Conservation (phyloP, 768 basidiomycete genomes). For the Leucogyrophana mollusca region DNA sequence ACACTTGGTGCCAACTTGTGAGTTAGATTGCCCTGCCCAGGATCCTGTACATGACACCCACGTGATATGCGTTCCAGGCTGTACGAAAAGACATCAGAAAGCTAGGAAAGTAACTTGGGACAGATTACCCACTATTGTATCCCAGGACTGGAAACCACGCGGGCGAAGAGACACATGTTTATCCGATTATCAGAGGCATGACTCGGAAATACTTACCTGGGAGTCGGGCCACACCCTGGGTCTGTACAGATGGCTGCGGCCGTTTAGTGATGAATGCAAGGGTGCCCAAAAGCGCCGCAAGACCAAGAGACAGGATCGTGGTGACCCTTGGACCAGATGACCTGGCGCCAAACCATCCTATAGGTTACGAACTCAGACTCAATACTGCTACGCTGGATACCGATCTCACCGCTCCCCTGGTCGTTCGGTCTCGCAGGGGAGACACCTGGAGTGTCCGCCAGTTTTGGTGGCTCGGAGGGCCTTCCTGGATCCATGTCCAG, state of each 20-base stretch:
- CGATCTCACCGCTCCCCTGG: too few species aligned
- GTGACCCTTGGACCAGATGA: conserved; percentile 3
- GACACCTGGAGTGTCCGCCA: too few species aligned
- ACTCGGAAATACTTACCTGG: conserved; percentile 26
- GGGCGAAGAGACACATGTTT: conserved; percentile 4
- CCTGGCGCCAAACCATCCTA: too few species aligned
- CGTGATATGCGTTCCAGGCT: conserved; percentile 75
- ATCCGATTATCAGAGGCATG: not conserved
- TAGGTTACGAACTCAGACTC: too few species aligned
- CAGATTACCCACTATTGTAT: conserved; percentile 54
- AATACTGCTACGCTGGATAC: too few species aligned
- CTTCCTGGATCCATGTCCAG: too few species aligned
- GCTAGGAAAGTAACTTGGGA: not conserved
- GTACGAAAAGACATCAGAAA: not conserved
- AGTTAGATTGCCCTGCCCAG: not conserved
- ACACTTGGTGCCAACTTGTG: conserved; percentile 38
- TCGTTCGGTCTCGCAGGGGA: too few species aligned
- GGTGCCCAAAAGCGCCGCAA: conserved; percentile 20
- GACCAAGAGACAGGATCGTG: conserved; percentile 11
- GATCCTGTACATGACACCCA: conserved; percentile 24
- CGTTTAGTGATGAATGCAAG: conserved; percentile 11
- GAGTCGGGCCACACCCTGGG: conserved; percentile 31
- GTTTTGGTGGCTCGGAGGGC: too few species aligned
- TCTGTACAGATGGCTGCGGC: not conserved
- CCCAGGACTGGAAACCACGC: conserved; percentile 45